These are phyloP conservation scores for Rhodotorula kratochvilovae DNA, from an alignment of 768 basidiomycete species.

Conservation along the genomic window DNA sequence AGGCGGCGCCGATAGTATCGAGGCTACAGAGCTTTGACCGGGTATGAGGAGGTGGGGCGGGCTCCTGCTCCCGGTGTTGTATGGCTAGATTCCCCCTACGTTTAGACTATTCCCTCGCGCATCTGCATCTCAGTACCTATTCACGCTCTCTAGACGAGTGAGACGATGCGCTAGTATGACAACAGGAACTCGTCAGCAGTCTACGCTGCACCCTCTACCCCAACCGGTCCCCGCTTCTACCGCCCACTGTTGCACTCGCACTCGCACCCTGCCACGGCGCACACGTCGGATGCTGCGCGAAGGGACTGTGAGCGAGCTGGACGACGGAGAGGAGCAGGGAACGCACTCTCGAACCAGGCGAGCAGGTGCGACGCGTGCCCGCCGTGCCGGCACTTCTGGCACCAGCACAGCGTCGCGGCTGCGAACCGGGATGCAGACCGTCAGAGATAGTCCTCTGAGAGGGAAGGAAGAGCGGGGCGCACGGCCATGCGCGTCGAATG, in stretches of 20 bases:
- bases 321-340: background rate
- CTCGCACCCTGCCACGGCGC: slow-evolving; percentile 31
- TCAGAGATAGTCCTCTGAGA: too few species aligned
- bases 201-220: background rate
- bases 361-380: slow-evolving; percentile 34
- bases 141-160: too few species aligned
- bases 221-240: background rate
- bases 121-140: too few species aligned
- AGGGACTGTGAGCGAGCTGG: background rate
- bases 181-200: background rate
- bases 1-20: background rate
- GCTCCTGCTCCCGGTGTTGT: background rate
- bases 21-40: too few species aligned
- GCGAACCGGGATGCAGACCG: too few species aligned
- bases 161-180: background rate
- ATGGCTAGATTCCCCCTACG: background rate
- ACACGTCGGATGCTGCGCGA: background rate
- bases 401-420: slow-evolving; percentile 35
- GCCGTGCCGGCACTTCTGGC: slow-evolving; percentile 33
- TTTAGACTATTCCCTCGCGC: too few species aligned
- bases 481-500: slow-evolving; percentile 32
- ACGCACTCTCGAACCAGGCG: slow-evolving; percentile 36
- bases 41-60: too few species aligned
- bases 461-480: background rate
- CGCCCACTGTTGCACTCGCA: slow-evolving; percentile 13